Evolutionary conservation across 2,329 filamentous ascomycete genomes (phyloP), one percentile per base, ranked within the genome.

Genomic region (Calonectria pseudoreteaudii): DNA sequence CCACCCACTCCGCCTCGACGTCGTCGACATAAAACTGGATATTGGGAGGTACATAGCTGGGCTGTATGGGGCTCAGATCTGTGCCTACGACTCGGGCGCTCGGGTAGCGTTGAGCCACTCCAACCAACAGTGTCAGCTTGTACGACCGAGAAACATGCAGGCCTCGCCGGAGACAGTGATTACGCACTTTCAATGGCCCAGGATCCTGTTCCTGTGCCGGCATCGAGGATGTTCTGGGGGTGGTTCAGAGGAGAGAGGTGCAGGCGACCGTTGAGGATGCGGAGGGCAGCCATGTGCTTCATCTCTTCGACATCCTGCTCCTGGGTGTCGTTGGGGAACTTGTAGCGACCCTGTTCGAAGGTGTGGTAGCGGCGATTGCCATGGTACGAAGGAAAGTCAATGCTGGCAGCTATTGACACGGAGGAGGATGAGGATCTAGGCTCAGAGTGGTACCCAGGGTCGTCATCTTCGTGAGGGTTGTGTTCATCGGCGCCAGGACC

Each of bases 121-220:
- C 31, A 50, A 30, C 16, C 41, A 36, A 18, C 52, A 62, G 26
- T 44, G 52, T 71, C 36, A 68, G 70, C 60, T 34, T 47, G 2
- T 36, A 65, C 49, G 8, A n/a, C 41, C 30, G 31, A 34, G 36
- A 20, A 28, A 41, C 23, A 62, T 28, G 34, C 13, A 41, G 34
- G 23, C 38, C 34, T 36, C 18, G 31, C n/a, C 41, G 23, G 26
- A 34, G 58, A 36, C 23, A 9, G 28, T 44, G 49, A 28, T 62
- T 41, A 74, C 80, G 67, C 38, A 83, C 81, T 81, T 66, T 85
- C 82, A 60, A 90, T 86, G 0, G 88, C 87, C 87, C 88, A 90
- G 2, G 74, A 80, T 75, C 68, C 74, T 36, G 62, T 60, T 4
- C 50, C 83, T 78, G 70, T 81, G 84, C 86, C 86, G 28, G 87